Percentiles rank a stretch among this genome's conserved stretches.
phyloP scores from a whole-genome alignment of 1,284 basidiomycete genomes.

The Pascua guehoae region DNA sequence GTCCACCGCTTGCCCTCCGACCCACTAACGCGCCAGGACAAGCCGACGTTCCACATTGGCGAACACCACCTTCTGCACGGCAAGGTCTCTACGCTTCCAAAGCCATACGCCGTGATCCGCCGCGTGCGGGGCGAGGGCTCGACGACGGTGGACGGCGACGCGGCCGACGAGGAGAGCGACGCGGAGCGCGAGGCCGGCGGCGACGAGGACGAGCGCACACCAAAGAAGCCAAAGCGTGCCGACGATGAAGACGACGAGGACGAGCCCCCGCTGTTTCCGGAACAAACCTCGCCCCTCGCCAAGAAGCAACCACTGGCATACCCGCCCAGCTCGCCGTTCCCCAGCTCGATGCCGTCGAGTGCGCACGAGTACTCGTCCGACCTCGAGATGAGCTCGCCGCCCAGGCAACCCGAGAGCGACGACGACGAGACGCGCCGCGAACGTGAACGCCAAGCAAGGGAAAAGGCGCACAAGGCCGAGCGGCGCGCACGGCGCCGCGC shows the following conservation, averaged over 20 bases:
- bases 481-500: slow-evolving; percentile 9
- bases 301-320: slow-evolving; percentile 8
- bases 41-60: slow-evolving; percentile 74
- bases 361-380: slow-evolving; percentile 44
- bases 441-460: background rate
- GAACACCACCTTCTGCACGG: slow-evolving; percentile 81
- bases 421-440: slow-evolving; percentile 15
- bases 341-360: slow-evolving; percentile 11
- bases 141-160: slow-evolving; percentile 15
- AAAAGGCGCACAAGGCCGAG: background rate
- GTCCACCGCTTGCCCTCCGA: background rate
- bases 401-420: slow-evolving; percentile 10
- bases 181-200: slow-evolving; percentile 21
- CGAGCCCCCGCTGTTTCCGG: slow-evolving; percentile 29
- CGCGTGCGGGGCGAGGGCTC: slow-evolving; percentile 9
- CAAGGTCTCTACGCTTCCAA: slow-evolving; percentile 68
- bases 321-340: background rate
- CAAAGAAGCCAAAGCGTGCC: slow-evolving; percentile 4
- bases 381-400: slow-evolving; percentile 37
- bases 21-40: slow-evolving; percentile 54
- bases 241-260: slow-evolving; percentile 29
- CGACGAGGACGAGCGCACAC: slow-evolving; percentile 13
- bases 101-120: slow-evolving; percentile 66
- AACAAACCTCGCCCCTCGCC: background rate
- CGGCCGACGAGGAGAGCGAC: slow-evolving; percentile 19